Evolutionary conservation across 345 rosid species (phyloP), one percentile per base, ranked within the genome.

Genomic region (Syzygium grande): DNA sequence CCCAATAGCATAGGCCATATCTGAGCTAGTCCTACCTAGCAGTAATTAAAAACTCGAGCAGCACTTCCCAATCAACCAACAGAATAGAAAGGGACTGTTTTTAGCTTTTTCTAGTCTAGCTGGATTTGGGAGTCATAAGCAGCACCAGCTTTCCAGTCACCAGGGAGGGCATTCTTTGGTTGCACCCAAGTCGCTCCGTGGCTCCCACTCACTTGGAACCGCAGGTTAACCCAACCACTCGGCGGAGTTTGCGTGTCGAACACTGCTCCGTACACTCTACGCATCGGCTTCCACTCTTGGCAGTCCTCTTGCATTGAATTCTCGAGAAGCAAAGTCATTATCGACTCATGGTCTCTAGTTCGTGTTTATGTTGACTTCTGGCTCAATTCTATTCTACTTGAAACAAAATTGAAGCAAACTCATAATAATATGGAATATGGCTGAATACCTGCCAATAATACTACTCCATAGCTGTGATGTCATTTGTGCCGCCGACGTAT

Each of bases 201-300:
- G 87, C 92, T 86, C 52, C 94, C 93, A 12, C 90, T 68, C 22
- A 95, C 94, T 86, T 88, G 93, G 85, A 97, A 89, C 92, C 97
- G 93, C 87, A 95, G 88, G 5, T 78, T 87, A 41, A 96, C 88
- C 5, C 34, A 23, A 2, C 95, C 99, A 25, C 53, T 73, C 51
- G 98, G 98, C 25, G 97, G 98, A 53, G 88, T 95, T 2, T 90
- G 86, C 34, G 79, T 52, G 92, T 96, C 99, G 46, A 89, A 97
- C 54, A 96, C 98, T 5, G 95, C 97, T 43, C 97, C 98, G 53
- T 86, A 94, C 8, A 91, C 97, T 91, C 93, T 94, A 89, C 98
- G 93, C 99, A 96, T 94, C 23, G 92, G 89, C 86, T 9, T 34
- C 99, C 98, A 96, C 63, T 93, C 91, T 84, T 92, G 90, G 86